Evolutionary conservation across 495 filamentous ascomycete genomes (phyloP), one percentile per base, ranked within the genome.

Genomic region (Aspergillus leporis): DNA sequence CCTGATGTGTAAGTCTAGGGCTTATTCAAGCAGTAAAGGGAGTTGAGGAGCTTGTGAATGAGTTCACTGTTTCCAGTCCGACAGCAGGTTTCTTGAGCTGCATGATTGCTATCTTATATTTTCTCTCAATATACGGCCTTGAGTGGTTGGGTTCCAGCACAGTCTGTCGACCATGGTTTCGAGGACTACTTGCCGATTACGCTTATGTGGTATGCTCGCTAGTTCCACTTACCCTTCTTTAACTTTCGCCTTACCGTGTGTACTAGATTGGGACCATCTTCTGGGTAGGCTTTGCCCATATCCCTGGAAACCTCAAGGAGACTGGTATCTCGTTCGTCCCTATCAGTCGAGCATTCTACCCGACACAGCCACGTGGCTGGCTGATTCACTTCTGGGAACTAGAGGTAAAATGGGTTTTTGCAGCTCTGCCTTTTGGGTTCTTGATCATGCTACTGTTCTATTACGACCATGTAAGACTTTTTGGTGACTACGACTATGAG

Each of bases 361-460:
- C 91, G 3, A 93, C 91, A 0, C 71, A 73, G 3, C 81, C 87
- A 52, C 78, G 90, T 12, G 76, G 75, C 25, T 95, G 91, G 91
- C 80, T 94, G 41, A 78, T 95, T 22, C 72, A 84, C 61, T 93
- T 95, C 70, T 94, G 91, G 91, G 82, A 91, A 53, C 79, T 93
- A 43, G 71, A 74, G 19, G 79, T 87, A n/a, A 79, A 74, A 6
- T 83, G 90, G 61, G 78, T 94, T n/a, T 93, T 93, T 67, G 70
- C 91, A 31, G 91, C 91, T 6, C 79, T 94, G 16, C 91, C 91
- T 1, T 91, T 93, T 71, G 90, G 87, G 3, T 72, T 93, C 43
- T 74, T 93, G 6, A 72, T 93, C 25, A 93, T 90, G 3, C 82
- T 93, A 12, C 73, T 92, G 28, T 93, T 95, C 64, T 94, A 87